Base-by-base conservation (phyloP, 2,329 filamentous ascomycete species). In the Zasmidium angulare region DNA sequence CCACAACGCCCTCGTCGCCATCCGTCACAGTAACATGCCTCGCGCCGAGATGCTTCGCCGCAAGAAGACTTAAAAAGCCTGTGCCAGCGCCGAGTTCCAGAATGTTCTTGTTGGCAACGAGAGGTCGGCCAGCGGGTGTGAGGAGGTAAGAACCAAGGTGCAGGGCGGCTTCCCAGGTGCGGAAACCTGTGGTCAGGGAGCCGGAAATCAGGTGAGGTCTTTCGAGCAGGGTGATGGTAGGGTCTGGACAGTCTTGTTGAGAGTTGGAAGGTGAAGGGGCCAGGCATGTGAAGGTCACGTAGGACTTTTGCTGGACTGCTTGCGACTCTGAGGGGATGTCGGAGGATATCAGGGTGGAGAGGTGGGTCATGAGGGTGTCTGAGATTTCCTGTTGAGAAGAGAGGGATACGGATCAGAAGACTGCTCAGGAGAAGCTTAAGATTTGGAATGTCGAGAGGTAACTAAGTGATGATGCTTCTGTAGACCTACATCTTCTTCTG, bases 121-220 rank as follows among this genome's bases (percentile, higher is more conserved):
- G 68, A n/a, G n/a, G n/a, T n/a, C n/a, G n/a, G n/a, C 83, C 83
- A 29, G 74, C 73, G 2, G 67, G 3, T 71, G 78, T 71, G 60
- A 84, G 84, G 21, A 93, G 82, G 67, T 86, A 91, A 48, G 86
- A 82, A 1, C 88, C 88, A 0, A 93, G 79, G 66, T 91, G 88
- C 9, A 93, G 77, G 1, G 89, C 86, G 0, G 90, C 90, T 72
- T 93, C 90, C 90, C 90, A 95, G 0, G 90, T 93, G 31, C 90
- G 83, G 22, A 90, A 80, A 1, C 90, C 90, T 0, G 90, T 93
- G 0, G 89, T 92, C 1, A 89, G 89, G 0, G 81, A 82, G 1
- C 86, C 87, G 1, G 89, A 86, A 50, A 93, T 84, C 24, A 93
- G 80, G 26, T 82, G 82, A 2, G 86, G 84, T 29, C 86, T 86